A percentile compares a stretch with the other conserved stretches of the same genome.
Evolutionary conservation across 192 early-diverging fungal species (phyloP).

Genomic region (Coemansia sp.): DNA sequence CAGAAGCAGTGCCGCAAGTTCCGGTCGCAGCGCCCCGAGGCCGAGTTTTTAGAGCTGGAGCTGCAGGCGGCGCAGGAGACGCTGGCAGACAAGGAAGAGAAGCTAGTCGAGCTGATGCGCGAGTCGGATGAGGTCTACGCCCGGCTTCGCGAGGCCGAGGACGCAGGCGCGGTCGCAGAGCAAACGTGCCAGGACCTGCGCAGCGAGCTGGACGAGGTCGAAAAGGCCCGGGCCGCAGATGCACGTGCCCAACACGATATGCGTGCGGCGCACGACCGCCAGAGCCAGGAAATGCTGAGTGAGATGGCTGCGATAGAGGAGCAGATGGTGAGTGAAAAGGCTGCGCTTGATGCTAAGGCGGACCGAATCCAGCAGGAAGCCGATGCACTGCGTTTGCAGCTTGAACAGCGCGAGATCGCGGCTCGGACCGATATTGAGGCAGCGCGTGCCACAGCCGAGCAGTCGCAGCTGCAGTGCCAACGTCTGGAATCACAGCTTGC

Average conservation of each 20-base stretch:
- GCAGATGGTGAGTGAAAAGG: not conserved
- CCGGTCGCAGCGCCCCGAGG: conserved; percentile 49
- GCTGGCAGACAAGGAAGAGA: conserved; percentile 34
- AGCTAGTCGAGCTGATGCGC: conserved; percentile 27
- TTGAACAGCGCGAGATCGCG: not conserved
- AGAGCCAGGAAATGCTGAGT: not conserved
- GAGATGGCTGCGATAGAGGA: not conserved
- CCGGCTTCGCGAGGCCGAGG: conserved; percentile 9
- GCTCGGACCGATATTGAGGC: not conserved
- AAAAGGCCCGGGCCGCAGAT: not conserved
- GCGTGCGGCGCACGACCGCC: conserved; percentile 7
- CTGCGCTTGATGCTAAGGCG: conserved; percentile 1
- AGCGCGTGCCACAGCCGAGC: not conserved
- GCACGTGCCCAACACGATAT: not conserved
- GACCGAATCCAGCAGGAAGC: not conserved
- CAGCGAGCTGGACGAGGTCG: conserved; percentile 1
- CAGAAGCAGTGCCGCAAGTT: conserved; percentile 41
- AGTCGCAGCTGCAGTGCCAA: not conserved
- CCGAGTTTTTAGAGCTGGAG: conserved; percentile 51
- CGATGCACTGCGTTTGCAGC: not conserved
- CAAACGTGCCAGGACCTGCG: conserved; percentile 7
- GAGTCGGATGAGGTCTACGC: conserved; percentile 29
- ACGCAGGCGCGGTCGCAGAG: not conserved
- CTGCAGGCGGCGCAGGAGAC: conserved; percentile 36
- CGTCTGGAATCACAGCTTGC: not conserved